A percentile compares a stretch with the other conserved stretches of the same genome.
Conservation (phyloP, 352 stramenopile species). For the Saprolegnia parasitica region DNA sequence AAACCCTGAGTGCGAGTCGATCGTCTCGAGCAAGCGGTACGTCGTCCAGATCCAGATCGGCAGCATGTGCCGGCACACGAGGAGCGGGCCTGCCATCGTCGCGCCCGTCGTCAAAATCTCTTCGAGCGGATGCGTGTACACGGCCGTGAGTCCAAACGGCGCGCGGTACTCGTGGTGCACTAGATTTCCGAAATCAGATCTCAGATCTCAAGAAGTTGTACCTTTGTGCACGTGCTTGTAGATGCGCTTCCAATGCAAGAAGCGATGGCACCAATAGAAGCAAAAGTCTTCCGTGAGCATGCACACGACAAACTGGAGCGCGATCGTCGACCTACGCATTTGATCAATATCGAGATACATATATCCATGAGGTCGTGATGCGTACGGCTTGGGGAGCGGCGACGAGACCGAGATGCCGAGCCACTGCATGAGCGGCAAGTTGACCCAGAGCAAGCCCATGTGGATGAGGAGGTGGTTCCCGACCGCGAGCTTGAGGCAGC, state of each 20-base stretch:
- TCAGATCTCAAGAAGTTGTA: neutral
- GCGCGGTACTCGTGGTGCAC: conserved; percentile 22
- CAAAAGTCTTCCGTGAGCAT: conserved; percentile 20
- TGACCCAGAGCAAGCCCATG: neutral
- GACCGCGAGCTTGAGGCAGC: conserved; percentile 21
- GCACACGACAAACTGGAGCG: neutral
- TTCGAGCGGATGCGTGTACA: conserved; percentile 29
- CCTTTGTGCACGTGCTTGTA: conserved; percentile 33
- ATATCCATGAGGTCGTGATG: neutral
- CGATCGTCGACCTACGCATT: neutral
- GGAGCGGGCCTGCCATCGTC: conserved; percentile 26
- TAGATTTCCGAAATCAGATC: neutral
- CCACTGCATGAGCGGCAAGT: conserved; percentile 1
- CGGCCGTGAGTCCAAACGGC: conserved; percentile 24
- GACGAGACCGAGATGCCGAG: conserved; percentile 1
- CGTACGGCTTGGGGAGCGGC: conserved; percentile 6
- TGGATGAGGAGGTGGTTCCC: conserved; percentile 19
- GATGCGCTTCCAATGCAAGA: conserved; percentile 30
- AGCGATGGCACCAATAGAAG: conserved; percentile 31
- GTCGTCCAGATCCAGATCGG: conserved; percentile 27
- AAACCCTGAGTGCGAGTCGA: conserved; percentile 29
- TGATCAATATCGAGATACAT: neutral
- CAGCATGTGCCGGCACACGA: conserved; percentile 25
- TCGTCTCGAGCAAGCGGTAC: conserved; percentile 25
- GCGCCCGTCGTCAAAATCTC: conserved; percentile 18